Percentiles rank a stretch among this genome's conserved stretches.
phyloP scores from a whole-genome alignment of 2,329 filamentous ascomycete species.

The Harringtonia lauricola region DNA sequence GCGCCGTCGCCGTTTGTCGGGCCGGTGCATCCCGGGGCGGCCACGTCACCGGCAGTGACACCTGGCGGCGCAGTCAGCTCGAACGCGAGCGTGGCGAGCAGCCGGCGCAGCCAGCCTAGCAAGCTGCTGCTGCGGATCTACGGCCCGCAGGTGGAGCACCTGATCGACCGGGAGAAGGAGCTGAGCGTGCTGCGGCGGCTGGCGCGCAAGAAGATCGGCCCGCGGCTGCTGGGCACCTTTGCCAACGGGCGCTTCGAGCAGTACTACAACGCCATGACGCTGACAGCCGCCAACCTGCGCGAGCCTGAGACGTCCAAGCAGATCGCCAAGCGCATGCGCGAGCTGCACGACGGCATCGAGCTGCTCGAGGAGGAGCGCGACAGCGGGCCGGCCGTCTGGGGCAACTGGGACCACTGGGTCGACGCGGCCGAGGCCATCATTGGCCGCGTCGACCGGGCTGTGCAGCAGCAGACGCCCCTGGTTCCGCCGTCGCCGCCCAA shows the following conservation, averaged over 20 bases:
- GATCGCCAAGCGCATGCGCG: slow-evolving; percentile 95
- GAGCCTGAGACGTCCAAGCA: slow-evolving; percentile 76
- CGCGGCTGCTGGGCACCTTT: slow-evolving; percentile 83
- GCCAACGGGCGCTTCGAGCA: slow-evolving; percentile 93
- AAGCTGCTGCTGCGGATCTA: slow-evolving; percentile 89
- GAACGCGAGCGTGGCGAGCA: slow-evolving; percentile 11
- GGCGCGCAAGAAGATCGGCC: slow-evolving; percentile 86
- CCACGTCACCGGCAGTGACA: slow-evolving; percentile 9
- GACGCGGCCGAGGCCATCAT: slow-evolving; percentile 51
- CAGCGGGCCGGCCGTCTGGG: slow-evolving; percentile 73
- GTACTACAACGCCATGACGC: slow-evolving; percentile 73
- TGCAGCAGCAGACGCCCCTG: no score
- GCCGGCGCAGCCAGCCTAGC: slow-evolving; percentile 24
- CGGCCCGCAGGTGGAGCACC: slow-evolving; percentile 85
- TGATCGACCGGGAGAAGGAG: slow-evolving; percentile 90
- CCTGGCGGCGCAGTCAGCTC: slow-evolving; percentile 9
- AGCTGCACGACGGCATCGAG: slow-evolving; percentile 89
- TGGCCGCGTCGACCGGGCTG: slow-evolving; percentile 12
- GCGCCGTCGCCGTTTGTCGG: background rate
- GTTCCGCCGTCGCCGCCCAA: slow-evolving; percentile 16
- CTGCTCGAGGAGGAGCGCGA: slow-evolving; percentile 67
- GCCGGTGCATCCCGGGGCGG: background rate
- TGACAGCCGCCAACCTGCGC: slow-evolving; percentile 67
- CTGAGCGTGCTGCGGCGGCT: slow-evolving; percentile 76
- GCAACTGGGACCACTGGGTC: slow-evolving; percentile 92